Percentiles rank a stretch among this genome's conserved stretches.
These are phyloP conservation scores for Lophiotrema nucula DNA, from an alignment of 495 filamentous ascomycete genomes.

Conservation along the genomic window DNA sequence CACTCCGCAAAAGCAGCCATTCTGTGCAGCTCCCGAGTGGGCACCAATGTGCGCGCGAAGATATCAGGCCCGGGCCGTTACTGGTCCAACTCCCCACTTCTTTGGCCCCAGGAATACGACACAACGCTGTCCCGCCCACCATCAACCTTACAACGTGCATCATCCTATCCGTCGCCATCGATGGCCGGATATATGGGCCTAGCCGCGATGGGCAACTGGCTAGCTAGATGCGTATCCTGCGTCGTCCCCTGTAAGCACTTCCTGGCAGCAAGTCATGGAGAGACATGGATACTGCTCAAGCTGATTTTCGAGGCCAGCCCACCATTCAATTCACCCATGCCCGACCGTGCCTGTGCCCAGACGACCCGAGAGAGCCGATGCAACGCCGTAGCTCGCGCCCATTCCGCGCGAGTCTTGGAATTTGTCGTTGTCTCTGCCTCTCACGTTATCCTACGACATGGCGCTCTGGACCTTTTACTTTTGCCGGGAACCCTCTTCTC, in stretches of 20 bases:
- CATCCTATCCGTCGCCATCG: not conserved
- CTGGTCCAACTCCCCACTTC: slow-evolving; percentile 2
- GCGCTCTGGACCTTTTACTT: slow-evolving; percentile 7
- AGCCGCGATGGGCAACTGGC: slow-evolving; percentile 4
- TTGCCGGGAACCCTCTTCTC: slow-evolving; percentile 10
- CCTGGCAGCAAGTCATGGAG: not conserved
- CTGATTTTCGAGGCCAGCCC: slow-evolving; percentile 1
- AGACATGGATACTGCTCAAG: not conserved
- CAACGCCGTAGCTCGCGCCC: slow-evolving; percentile 22
- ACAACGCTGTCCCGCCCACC: slow-evolving; percentile 8
- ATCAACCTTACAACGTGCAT: not conserved
- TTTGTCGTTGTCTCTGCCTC: not conserved
- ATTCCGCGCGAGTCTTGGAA: slow-evolving; percentile 9
- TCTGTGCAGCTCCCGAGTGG: too few relatives aligned
- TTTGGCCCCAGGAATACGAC: slow-evolving; percentile 7
- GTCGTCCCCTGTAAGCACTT: slow-evolving; percentile 15
- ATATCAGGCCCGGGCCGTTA: too few relatives aligned
- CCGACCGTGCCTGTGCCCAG: slow-evolving; percentile 9
- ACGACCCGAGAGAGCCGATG: slow-evolving; percentile 3
- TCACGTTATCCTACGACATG: slow-evolving; percentile 25
- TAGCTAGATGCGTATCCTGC: slow-evolving; percentile 13
- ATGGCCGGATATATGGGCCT: slow-evolving; percentile 15
- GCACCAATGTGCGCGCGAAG: too few relatives aligned
- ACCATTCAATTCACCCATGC: slow-evolving; percentile 6
- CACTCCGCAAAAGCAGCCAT: too few relatives aligned